Conservation (phyloP, 106 monocot genomes). For the Dendrobium officinale region DNA sequence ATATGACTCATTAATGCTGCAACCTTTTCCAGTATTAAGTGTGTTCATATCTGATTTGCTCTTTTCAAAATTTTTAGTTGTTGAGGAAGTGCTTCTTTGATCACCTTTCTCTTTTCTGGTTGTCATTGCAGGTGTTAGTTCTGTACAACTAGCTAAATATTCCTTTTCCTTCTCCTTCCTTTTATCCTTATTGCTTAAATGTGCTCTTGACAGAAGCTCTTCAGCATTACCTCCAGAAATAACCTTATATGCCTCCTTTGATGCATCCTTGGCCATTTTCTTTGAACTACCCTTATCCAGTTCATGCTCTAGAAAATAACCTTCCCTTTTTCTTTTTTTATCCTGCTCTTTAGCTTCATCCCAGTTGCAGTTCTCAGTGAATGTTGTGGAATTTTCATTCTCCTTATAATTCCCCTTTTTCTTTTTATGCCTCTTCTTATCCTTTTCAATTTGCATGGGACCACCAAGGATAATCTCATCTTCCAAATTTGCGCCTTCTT, state of each 20-base stretch:
- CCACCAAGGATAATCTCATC: neutral
- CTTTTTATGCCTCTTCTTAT: neutral
- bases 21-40: neutral
- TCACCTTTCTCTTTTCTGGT: neutral
- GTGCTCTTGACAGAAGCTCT: neutral
- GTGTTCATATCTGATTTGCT: constrained; percentile 3
- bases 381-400: neutral
- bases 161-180: constrained; percentile 8
- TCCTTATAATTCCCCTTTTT: neutral
- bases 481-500: neutral
- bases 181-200: constrained; percentile 11
- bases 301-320: neutral
- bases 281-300: neutral
- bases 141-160: neutral
- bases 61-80: neutral
- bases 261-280: neutral
- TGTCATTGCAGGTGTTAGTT: neutral
- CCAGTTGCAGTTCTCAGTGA: neutral
- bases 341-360: neutral
- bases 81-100: neutral
- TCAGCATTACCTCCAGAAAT: neutral
- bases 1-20: neutral
- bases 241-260: neutral
- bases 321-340: neutral
- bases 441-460: neutral